These are phyloP conservation scores for Wickerhamomyces bovis DNA, from an alignment of 805 yeast species.

Conservation along the genomic window DNA sequence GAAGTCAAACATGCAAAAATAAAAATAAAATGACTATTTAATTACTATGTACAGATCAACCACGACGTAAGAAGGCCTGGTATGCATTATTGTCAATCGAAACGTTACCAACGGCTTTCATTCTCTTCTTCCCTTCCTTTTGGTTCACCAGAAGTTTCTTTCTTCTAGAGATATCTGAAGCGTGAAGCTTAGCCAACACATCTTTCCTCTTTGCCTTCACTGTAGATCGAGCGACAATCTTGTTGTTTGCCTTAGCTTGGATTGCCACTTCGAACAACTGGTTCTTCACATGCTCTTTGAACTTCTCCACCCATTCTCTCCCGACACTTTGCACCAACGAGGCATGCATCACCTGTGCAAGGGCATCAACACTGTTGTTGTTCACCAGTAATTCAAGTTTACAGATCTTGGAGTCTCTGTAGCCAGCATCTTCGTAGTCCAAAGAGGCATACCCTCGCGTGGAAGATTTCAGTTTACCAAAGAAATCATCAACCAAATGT, in stretches of 20 bases:
- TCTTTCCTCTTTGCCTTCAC: slow-evolving; percentile 91
- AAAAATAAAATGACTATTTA: slow-evolving; percentile 1
- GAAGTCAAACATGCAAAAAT: too few species aligned
- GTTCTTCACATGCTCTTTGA: slow-evolving; percentile 70
- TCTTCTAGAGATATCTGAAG: slow-evolving; percentile 85
- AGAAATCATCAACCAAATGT: slow-evolving; percentile 89
- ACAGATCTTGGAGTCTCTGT: slow-evolving; percentile 69
- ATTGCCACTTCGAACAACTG: slow-evolving; percentile 91
- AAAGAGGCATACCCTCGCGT: slow-evolving; percentile 92
- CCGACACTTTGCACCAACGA: slow-evolving; percentile 72
- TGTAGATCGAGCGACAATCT: slow-evolving; percentile 85
- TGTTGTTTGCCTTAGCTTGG: slow-evolving; percentile 79
- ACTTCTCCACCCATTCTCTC: slow-evolving; percentile 73
- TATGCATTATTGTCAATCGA: slow-evolving; percentile 79
- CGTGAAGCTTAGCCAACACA: slow-evolving; percentile 90
- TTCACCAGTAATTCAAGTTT: slow-evolving; percentile 87
- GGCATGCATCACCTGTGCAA: slow-evolving; percentile 83
- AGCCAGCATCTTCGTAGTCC: slow-evolving; percentile 93
- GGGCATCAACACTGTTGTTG: slow-evolving; percentile 85
- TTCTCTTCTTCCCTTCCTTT: slow-evolving; percentile 85
- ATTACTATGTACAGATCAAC: background rate
- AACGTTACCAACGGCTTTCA: slow-evolving; percentile 77
- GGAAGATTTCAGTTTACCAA: slow-evolving; percentile 84
- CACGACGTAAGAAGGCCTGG: slow-evolving; percentile 64
- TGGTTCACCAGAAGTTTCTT: slow-evolving; percentile 84